phyloP scores from a whole-genome alignment of 2,329 filamentous ascomycete species.

The Fusarium xylarioides region DNA sequence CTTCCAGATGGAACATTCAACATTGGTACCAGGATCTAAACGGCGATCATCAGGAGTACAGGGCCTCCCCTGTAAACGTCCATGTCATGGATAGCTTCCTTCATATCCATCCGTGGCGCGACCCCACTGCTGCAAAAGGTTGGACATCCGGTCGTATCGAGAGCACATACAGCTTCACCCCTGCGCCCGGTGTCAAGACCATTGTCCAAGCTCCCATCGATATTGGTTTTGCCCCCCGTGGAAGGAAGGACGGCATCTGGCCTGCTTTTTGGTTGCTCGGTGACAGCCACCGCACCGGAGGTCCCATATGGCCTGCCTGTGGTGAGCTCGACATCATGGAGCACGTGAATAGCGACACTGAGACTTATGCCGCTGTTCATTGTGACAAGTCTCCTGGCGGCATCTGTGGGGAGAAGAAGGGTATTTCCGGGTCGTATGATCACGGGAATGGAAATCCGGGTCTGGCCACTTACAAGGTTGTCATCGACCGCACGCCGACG shows the following conservation, averaged over 20 bases:
- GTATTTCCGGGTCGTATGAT: conserved; percentile 17
- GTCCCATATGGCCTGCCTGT: conserved; percentile 33
- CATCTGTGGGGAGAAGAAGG: conserved; percentile 58
- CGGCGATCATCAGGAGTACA: conserved; percentile 39
- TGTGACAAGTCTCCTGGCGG: conserved; percentile 48
- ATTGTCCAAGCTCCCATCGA: conserved; percentile 55
- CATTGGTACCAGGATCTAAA: conserved; percentile 8
- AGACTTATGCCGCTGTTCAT: conserved; percentile 24
- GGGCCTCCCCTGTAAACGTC: conserved; percentile 48
- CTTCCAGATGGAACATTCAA: conserved; percentile 53
- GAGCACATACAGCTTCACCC: conserved; percentile 56
- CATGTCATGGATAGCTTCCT: conserved; percentile 59
- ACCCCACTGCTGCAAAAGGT: conserved; percentile 40
- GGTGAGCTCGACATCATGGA: conserved; percentile 38
- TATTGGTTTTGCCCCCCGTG: conserved; percentile 38
- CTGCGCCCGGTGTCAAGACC: conserved; percentile 50
- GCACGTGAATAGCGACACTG: conserved; percentile 16
- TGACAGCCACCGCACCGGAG: conserved; percentile 29
- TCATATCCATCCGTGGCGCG: conserved; percentile 58
- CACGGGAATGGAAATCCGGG: conserved; percentile 39
- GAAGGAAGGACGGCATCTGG: conserved; percentile 54
- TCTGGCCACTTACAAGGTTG: conserved; percentile 55
- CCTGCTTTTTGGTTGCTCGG: conserved; percentile 42
- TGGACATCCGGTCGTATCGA: conserved; percentile 64
- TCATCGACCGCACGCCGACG: conserved; percentile 56